Percentiles rank a stretch among this genome's conserved stretches.
Evolutionary conservation across 2,329 filamentous ascomycete species (phyloP).

Genomic region (Fusarium bactridioides): DNA sequence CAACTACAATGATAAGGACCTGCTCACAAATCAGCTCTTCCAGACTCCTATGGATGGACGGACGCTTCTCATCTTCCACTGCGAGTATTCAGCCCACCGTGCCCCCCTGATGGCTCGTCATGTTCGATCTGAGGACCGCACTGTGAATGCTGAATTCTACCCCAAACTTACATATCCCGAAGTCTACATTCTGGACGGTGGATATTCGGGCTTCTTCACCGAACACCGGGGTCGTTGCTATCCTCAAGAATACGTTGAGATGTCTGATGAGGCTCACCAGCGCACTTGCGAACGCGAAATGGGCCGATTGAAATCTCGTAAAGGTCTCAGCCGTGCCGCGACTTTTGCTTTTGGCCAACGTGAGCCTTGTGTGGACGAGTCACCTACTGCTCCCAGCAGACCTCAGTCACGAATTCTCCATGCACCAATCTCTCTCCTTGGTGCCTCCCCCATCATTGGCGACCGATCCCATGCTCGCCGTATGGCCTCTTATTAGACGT

Average conservation of each 20-base stretch:
- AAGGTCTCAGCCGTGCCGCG: slow-evolving; percentile 85
- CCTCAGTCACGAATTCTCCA: slow-evolving; percentile 47
- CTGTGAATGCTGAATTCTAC: slow-evolving; percentile 84
- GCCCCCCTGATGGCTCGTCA: slow-evolving; percentile 96
- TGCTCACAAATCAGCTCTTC: slow-evolving; percentile 82
- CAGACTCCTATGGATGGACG: slow-evolving; percentile 69
- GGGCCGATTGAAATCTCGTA: slow-evolving; percentile 88
- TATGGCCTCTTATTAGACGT: slow-evolving; percentile 68
- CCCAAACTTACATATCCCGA: slow-evolving; percentile 93
- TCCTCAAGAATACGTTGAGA: slow-evolving; percentile 95
- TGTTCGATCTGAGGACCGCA: slow-evolving; percentile 87
- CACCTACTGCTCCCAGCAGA: slow-evolving; percentile 64
- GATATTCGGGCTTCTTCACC: slow-evolving; percentile 92
- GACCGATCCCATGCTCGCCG: slow-evolving; percentile 65
- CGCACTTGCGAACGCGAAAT: slow-evolving; percentile 94
- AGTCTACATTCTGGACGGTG: slow-evolving; percentile 95
- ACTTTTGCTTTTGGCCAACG: slow-evolving; percentile 94
- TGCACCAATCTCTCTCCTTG: slow-evolving; percentile 54
- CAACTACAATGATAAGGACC: slow-evolving; percentile 97
- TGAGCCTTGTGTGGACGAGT: slow-evolving; percentile 62
- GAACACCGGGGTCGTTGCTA: slow-evolving; percentile 83
- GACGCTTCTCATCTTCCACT: slow-evolving; percentile 91
- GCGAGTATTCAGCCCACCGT: slow-evolving; percentile 97
- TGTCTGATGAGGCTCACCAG: slow-evolving; percentile 91
- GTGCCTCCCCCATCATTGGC: slow-evolving; percentile 54